Base-by-base conservation (phyloP, 495 filamentous ascomycete genomes). In the Hypoxylon subgilvum region DNA sequence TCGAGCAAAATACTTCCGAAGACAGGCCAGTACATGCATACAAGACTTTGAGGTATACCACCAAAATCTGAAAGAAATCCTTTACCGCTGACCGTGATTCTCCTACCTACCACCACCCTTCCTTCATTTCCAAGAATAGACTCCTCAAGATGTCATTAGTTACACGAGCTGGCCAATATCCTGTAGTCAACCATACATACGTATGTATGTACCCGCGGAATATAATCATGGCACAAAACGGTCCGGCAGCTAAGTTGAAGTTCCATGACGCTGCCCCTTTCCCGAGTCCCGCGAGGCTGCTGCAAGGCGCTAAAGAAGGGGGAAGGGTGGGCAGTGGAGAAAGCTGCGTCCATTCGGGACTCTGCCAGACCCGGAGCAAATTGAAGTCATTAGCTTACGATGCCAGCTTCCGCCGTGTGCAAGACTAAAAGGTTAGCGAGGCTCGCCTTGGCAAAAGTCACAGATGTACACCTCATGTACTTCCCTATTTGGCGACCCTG, bases 351-450 rank as follows among this genome's bases (percentile, higher is more conserved):
- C 62, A 65, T 59, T 65, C 62, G 62, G 62, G 62, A 65, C 40
- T 65, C 62, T 65, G 62, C 62, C 62, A 61, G 56, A n/a, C 21
- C 46, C 62, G 50, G 46, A 65, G 41, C 51, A 65, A 52, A 65
- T 56, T 65, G 57, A n/a, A 65, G 47, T 39, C 48, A 34, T 48
- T 52, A 50, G 60, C n/a, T 30, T 51, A 16, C 31, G 23, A 22
- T 41, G 41, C 52, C 60, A 52, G 53, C 60, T 60, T 65, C 50
- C 44, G 45, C n/a, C 39, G 59, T 39, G 48, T 47, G 53, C 47
- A 41, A 42, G 60, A 41, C 21, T 27, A 16, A 60, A 38, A 7
- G 1, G 21, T 55, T 54, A 50, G 49, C 43, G 32, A 59, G 44
- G 38, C 36, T 36, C 38, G 49, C 22, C 22, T 43, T 34, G 47